Conservation (phyloP, 2,329 filamentous ascomycete genomes). For the Alternaria brassicae region DNA sequence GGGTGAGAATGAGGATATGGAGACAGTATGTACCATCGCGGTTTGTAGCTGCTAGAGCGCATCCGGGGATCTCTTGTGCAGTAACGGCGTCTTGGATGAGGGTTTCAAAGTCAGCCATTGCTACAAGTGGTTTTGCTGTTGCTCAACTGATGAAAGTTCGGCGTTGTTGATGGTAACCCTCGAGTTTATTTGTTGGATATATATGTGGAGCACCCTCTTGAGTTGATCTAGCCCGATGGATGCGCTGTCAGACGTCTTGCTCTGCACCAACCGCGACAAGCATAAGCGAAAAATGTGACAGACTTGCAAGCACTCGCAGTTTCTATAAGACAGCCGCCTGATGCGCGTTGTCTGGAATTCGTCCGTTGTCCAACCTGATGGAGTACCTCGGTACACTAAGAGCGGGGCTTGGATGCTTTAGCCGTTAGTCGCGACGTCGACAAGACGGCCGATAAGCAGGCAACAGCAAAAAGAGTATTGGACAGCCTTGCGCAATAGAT, state of each 20-base stretch:
- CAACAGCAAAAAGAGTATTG: not conserved
- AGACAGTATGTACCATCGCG: conserved; percentile 30
- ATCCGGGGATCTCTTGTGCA: conserved; percentile 35
- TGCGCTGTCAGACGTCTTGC: not conserved
- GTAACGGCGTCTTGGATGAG: conserved; percentile 29
- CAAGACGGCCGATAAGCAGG: not conserved
- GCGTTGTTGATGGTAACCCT: too few relatives aligned
- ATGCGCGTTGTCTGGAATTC: not conserved
- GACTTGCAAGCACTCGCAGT: not conserved
- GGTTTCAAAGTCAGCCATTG: conserved; percentile 37
- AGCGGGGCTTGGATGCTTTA: not conserved
- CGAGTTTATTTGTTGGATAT: not conserved
- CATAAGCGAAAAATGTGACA: not conserved
- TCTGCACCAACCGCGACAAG: not conserved
- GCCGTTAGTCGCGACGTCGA: not conserved
- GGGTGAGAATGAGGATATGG: too few relatives aligned
- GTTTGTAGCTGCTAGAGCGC: conserved; percentile 32
- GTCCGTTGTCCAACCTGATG: not conserved
- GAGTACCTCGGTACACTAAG: not conserved
- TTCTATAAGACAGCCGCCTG: not conserved
- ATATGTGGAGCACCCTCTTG: not conserved
- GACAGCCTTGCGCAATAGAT: not conserved
- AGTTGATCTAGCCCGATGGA: not conserved
- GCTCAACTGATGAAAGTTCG: not conserved
- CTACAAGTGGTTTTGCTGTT: not conserved